phyloP scores from a whole-genome alignment of 2,329 filamentous ascomycete genomes.

The Cladosporium sp. region DNA sequence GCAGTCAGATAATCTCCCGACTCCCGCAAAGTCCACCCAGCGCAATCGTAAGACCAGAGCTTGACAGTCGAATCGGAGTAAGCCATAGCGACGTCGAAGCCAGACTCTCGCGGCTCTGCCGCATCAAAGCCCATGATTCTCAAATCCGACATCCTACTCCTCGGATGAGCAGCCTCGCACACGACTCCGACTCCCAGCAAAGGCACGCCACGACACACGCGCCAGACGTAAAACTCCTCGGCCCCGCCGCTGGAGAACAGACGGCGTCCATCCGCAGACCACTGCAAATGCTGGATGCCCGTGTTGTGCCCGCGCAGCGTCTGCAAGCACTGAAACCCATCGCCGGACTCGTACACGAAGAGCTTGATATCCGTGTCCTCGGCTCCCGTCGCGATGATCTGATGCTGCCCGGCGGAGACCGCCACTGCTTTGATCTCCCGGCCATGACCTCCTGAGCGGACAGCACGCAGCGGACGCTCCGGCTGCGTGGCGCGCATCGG shows the following conservation, averaged over 20 bases:
- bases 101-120: slow-evolving; percentile 23
- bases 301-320: slow-evolving; percentile 76
- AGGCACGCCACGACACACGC: slow-evolving; percentile 55
- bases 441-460: slow-evolving; percentile 76
- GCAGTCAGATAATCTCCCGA: slow-evolving; percentile 49
- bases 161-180: slow-evolving; percentile 52
- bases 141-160: slow-evolving; percentile 62
- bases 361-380: slow-evolving; percentile 77
- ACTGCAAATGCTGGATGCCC: slow-evolving; percentile 78
- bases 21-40: slow-evolving; percentile 39
- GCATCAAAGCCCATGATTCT: slow-evolving; percentile 80
- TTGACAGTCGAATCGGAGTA: slow-evolving; percentile 83
- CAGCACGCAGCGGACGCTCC: slow-evolving; percentile 28
- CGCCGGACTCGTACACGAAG: slow-evolving; percentile 50
- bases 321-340: slow-evolving; percentile 53
- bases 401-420: slow-evolving; percentile 37
- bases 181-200: slow-evolving; percentile 55
- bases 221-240: slow-evolving; percentile 90
- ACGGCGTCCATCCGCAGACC: slow-evolving; percentile 65
- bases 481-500: slow-evolving; percentile 21
- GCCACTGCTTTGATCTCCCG: slow-evolving; percentile 74
- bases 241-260: slow-evolving; percentile 84
- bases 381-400: slow-evolving; percentile 64
- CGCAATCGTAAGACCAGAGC: slow-evolving; percentile 38
- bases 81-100: slow-evolving; percentile 66